Evolutionary conservation across 768 basidiomycete species (phyloP).

Genomic region (Mycena albidolilacea): DNA sequence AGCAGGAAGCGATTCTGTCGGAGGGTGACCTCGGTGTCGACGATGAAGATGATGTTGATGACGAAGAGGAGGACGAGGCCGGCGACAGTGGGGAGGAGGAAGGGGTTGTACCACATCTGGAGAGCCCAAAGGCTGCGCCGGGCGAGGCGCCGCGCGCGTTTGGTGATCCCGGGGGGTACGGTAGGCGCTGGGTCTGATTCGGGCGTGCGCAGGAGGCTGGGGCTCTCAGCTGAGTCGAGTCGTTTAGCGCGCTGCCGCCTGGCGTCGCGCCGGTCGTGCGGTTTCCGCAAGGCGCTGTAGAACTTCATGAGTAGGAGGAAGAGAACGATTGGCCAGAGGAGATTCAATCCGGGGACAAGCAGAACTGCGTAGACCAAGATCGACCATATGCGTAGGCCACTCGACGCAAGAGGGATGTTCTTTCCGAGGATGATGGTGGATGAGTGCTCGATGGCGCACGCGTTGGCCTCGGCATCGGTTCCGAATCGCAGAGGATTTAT

Average conservation of each 20-base stretch:
- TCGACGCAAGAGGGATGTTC: neutral
- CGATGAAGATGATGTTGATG: neutral
- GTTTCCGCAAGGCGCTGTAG: neutral
- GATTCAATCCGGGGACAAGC: neutral
- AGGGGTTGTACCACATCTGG: neutral
- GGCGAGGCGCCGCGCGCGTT: neutral
- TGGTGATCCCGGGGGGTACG: neutral
- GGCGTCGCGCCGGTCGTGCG: neutral
- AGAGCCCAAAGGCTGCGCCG: neutral
- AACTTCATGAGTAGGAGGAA: neutral
- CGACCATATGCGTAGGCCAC: neutral
- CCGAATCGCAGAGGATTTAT: neutral
- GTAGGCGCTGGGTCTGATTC: no score
- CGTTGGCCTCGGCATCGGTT: neutral
- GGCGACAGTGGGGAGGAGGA: neutral
- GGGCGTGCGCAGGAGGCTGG: no score
- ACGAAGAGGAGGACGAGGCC: neutral
- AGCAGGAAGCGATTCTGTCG: neutral
- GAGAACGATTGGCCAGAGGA: neutral
- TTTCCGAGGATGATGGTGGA: neutral
- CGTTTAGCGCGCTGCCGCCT: neutral
- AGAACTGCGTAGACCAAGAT: neutral
- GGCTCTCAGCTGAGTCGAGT: no score
- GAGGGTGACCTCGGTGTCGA: neutral
- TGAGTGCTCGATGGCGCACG: neutral